Base-by-base conservation (phyloP, 768 basidiomycete genomes). In the Kwoniella sp. region DNA sequence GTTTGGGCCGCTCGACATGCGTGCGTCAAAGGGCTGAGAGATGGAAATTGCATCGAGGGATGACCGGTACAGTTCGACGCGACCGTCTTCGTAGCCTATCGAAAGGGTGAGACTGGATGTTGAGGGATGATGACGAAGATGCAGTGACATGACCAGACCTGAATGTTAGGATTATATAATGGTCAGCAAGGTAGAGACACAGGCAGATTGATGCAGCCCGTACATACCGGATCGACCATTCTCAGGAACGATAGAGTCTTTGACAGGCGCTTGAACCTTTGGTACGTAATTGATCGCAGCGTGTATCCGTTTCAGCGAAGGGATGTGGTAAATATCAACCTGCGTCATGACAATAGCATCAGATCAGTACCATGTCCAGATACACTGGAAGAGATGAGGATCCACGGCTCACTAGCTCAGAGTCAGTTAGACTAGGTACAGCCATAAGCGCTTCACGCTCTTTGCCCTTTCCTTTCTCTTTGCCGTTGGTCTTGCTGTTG, bases 91-190 rank as follows among this genome's bases (percentile, higher is more conserved):
- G 77, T 92, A 95, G 0, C 86, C 91, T 41, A 87, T 84, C 0
- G 94, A 77, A 4, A 95, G 79, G 1, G 87, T 84, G 3, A 94
- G 82, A 20, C 54, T 48, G 11, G 51, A 47, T 9, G 53, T 23
- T n/a, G 45, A 34, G 29, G 59, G 63, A 12, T 56, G 51, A 45
- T 82, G 79, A 58, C 86, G 87, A 0, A 96, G 82, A 73, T 91
- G 88, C 66, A 93, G 77, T 0, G 90, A 87, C 95, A 97, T 99
- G 72, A 96, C 87, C 55, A 94, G 89, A 0, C 93, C 93, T 91
- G 41, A 11, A 13, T 5, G 34, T 5, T 37, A 37, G 13, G 34
- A 13, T 37, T 13, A 37, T 13, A 13, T 37, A 37, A 7, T 37
- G n/a, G n/a, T n/a, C n/a, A n/a, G n/a, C n/a, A n/a, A n/a, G n/a